phyloP scores from a whole-genome alignment of 805 yeast genomes.

The Schizosaccharomyces osmophilus region DNA sequence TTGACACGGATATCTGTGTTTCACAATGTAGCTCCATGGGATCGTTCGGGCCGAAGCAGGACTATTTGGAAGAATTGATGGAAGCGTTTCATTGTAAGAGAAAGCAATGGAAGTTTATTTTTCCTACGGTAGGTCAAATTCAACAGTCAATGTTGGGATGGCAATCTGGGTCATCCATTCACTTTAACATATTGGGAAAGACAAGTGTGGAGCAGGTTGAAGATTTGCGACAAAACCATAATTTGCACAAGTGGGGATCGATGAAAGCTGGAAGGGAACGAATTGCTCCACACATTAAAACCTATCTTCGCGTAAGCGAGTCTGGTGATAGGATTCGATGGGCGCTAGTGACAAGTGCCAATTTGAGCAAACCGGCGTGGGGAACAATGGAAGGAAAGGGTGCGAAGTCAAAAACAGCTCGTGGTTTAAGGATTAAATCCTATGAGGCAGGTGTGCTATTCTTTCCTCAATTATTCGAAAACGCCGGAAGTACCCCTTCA shows the following conservation, averaged over 20 bases:
- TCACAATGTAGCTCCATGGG: constrained; percentile 4
- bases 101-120: neutral
- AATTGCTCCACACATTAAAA: constrained; percentile 43
- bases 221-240: constrained; percentile 16
- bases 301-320: constrained; percentile 19
- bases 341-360: constrained; percentile 53
- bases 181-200: constrained; percentile 17
- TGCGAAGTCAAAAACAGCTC: constrained; percentile 1
- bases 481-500: constrained; percentile 7
- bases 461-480: constrained; percentile 11
- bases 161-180: constrained; percentile 26
- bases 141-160: constrained; percentile 21
- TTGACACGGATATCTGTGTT: neutral
- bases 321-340: constrained; percentile 24
- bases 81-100: neutral
- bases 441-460: constrained; percentile 34
- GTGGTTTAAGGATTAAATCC: constrained; percentile 15
- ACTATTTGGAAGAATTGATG: neutral
- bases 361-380: constrained; percentile 63
- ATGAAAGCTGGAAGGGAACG: constrained; percentile 12
- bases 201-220: constrained; percentile 16
- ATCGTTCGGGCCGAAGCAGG: constrained; percentile 2
- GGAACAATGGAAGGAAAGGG: constrained; percentile 21
- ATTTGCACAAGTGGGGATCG: constrained; percentile 24
- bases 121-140: constrained; percentile 13